Conservation (phyloP, 176 grass and related monocot species). For the Carex cristatella region DNA sequence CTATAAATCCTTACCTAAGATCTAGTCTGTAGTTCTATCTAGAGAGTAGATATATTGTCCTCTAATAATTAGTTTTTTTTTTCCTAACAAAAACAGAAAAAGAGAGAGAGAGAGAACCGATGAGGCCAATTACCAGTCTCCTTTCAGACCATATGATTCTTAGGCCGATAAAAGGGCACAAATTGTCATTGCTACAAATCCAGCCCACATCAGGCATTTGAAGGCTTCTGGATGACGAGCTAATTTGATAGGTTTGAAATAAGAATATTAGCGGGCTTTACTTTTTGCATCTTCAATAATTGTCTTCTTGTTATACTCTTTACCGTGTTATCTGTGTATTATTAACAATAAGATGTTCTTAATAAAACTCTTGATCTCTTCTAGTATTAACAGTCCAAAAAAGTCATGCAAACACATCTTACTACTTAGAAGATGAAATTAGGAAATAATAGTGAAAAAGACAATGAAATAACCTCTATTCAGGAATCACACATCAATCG, state of each 20-base stretch:
- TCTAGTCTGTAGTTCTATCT: not conserved
- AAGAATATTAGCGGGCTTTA: not conserved
- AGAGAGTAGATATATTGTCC: not conserved
- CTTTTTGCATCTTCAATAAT: slow-evolving; percentile 8
- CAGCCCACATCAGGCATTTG: not conserved
- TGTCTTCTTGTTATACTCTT: not conserved
- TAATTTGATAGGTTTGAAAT: not conserved
- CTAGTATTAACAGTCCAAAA: not conserved
- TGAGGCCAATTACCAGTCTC: not conserved
- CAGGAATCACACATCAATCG: slow-evolving; percentile 32
- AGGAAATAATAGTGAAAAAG: not conserved
- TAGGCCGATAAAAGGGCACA: not conserved
- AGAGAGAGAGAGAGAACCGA: no score
- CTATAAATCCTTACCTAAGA: not conserved
- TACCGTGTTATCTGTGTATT: not conserved
- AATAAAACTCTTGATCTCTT: not conserved
- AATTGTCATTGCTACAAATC: not conserved
- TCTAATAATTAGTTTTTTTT: not conserved
- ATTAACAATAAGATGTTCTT: not conserved
- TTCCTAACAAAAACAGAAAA: not conserved
- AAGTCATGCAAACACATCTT: not conserved
- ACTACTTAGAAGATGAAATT: not conserved
- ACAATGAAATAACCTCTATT: not conserved
- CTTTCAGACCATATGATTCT: not conserved
- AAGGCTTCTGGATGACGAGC: not conserved